Evolutionary conservation across 441 rosid species (phyloP), one percentile per base, ranked within the genome.

Genomic region (Pelargonium fulgidum): DNA sequence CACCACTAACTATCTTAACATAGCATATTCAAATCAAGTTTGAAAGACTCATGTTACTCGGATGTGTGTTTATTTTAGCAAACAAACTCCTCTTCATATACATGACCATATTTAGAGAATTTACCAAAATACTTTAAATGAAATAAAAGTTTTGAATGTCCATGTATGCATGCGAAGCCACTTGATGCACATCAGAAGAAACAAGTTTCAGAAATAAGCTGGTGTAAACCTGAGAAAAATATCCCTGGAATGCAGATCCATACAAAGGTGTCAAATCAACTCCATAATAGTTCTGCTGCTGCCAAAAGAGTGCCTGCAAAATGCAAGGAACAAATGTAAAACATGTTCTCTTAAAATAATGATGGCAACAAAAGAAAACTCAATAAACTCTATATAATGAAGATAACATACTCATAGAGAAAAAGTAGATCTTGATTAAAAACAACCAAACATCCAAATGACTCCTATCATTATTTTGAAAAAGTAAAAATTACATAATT

Each of bases 251-350:
- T 66, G 98, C 98, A 72, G 89, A 85, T 66, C 79, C 89, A 73
- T 87, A 77, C 56, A 93, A 81, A 7, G 97, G 90, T 68, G 91
- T 87, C 78, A 93, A 82, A 82, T 93, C 84, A 75, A 93, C 96
- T 71, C 97, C 98, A 75, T 80, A 93, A 71, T 93, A 93, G 79
- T 84, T 87, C 47, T 83, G 93, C 69, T 93, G 97, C 81, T 93
- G 98, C 98, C 97, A 93, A 75, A 93, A 93, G 73, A 93, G 86
- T 65, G 97, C 96, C 98, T 93, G 82, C 74, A 78, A 50, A 48
- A 68, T 14, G 41, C 41, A 33, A 70, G 72, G 59, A 20, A 58
- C 64, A 64, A 66, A 47, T 47, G 52, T n/a, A 45, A 62, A 4
- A n/a, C 64, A 52, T 41, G 36, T 14, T 13, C 17, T 59, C 33